Evolutionary conservation across 2,329 filamentous ascomycete species (phyloP), one percentile per base, ranked within the genome.

Genomic region (Fusarium sp.): DNA sequence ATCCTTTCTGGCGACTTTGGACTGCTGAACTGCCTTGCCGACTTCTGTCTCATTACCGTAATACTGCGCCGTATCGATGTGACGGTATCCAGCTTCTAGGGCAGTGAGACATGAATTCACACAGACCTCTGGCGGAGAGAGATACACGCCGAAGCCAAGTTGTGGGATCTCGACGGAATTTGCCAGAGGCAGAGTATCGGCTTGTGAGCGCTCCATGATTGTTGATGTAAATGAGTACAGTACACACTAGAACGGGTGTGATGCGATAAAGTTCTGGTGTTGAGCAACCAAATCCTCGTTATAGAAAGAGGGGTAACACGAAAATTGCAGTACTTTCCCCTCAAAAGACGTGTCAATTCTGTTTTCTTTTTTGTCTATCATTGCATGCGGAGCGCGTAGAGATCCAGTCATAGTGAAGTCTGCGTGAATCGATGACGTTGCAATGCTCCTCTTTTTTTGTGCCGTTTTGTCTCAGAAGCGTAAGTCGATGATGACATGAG

Each of bases 111-210:
- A 89, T 3, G 90, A 89, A 30, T 83, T 77, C 9, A 84, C 80
- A 76, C 88, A 90, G 62, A 83, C 81, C 30, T 83, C 76, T 36
- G 80, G 74, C 2, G 82, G 82, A 3, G 88, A 89, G 57, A 83
- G 83, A 78, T 90, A 93, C 59, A 92, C 89, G 53, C 91, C 91
- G 72, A 92, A 92, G 4, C 90, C 91, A 7, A 93, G 83, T 47
- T 83, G 84, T 13, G 91, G 91, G 23, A 92, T 90, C 31, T 58
- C 47, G 16, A 60, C 20, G 2, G 49, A 51, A 33, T 75, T 75
- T 8, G 69, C 57, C 6, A 80, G 57, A 1, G 65, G 47, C 18
- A 79, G 42, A 0, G 69, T 67, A 4, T 74, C 66, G 2, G 62
- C 52, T 13, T 72, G 58, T 16, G 62, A 59, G 31, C 57, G 67